phyloP scores from a whole-genome alignment of 108 stramenopile genomes.

The Conticribra guillardii region DNA sequence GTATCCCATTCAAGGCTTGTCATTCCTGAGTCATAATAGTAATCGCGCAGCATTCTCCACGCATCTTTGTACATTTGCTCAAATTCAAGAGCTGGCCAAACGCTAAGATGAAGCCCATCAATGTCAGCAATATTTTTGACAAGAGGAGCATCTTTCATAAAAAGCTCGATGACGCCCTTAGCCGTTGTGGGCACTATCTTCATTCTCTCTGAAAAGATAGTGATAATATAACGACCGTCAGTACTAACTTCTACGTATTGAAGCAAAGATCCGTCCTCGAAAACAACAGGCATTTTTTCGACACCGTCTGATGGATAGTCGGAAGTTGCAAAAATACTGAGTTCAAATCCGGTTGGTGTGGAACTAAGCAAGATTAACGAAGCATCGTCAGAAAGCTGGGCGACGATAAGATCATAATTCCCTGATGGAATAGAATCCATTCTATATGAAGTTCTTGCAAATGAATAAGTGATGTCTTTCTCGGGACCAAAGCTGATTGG shows the following conservation, averaged over 20 bases:
- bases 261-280: constrained; percentile 5
- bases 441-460: constrained; percentile 69
- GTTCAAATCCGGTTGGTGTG: not conserved
- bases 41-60: constrained; percentile 80
- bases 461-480: constrained; percentile 28
- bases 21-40: constrained; percentile 75
- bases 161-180: constrained; percentile 1
- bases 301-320: constrained; percentile 61
- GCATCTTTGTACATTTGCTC: constrained; percentile 72
- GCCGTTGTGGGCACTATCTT: constrained; percentile 42
- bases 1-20: constrained; percentile 61
- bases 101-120: constrained; percentile 6
- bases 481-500: constrained; percentile 28
- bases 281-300: constrained; percentile 17
- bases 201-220: constrained; percentile 16
- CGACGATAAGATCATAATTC: constrained; percentile 49
- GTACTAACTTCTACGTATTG: constrained; percentile 36
- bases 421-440: constrained; percentile 58
- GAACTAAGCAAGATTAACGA: constrained; percentile 33
- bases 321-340: constrained; percentile 42
- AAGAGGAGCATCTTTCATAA: constrained; percentile 24
- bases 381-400: constrained; percentile 59
- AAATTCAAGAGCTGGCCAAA: constrained; percentile 75
- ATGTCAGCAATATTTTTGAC: constrained; percentile 1
- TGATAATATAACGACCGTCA: constrained; percentile 32